Base-by-base conservation (phyloP, 1,284 basidiomycete species). In the Cryptococcus neoformans region DNA sequence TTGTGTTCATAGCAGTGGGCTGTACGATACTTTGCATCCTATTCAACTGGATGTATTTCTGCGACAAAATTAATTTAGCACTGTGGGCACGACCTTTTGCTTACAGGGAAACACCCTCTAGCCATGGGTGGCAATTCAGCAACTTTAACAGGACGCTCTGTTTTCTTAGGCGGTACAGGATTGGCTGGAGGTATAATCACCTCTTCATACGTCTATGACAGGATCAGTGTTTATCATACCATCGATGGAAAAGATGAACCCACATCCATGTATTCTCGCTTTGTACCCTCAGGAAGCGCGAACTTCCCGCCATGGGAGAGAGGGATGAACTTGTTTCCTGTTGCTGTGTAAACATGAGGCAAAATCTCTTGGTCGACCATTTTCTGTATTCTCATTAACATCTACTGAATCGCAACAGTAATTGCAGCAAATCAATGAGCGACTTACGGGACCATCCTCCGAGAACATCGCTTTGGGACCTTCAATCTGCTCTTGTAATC, bases 1-100 rank as follows among this genome's bases (percentile, higher is more conserved):
- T 98, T 1, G 92, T 89, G 21, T 84, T 82, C 78, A 97, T 98
- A 1, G 94, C 96, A 2, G 91, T 90, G 0, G 90, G 89, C 76
- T 89, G 98, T 11, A 99, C 88, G 55, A 96, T 92, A 6, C 91
- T 95, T 74, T 99, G 96, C 60, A 99, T 89, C 61, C 96, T 84
- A 72, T 99, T 99, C 61, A 99, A 81, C 16, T 86, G 83, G 48
- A 83, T 80, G 72, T 99, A 99, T 34, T 90, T 90, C 86, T 93
- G 56, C 21, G 4, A 60, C 9, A 14, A 6, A 21, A 4, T 34
- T 6, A n/a, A 42, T 41, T 62, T 49, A 63, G 59, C 54, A 47
- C 17, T 34, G 34, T 47, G 14, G 1, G 28, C 28, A 28, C 28
- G 44, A 28, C 11, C 21, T 28, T 12, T 28, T 41, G 70, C 85